Evolutionary conservation across 768 basidiomycete species (phyloP), one percentile per base, ranked within the genome.

Genomic region (Coprinellus aureogranulatus): DNA sequence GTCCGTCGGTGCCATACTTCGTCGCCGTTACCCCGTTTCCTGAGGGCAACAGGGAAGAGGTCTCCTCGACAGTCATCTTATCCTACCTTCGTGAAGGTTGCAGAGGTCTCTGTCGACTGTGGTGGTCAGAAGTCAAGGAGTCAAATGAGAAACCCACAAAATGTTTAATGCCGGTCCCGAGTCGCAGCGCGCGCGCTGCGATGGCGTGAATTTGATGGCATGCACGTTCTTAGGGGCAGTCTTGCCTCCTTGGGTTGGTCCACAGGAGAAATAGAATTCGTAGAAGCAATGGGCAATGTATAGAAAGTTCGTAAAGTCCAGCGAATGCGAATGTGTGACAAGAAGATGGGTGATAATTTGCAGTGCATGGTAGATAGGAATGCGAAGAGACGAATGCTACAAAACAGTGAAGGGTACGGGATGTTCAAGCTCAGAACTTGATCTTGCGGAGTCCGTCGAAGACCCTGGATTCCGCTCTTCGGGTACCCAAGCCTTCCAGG

Each of bases 361-460:
- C 53, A 54, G 27, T 16, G 12, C 12, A 20, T 26, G 27, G 28
- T 28, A 16, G 23, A 54, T 5, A 23, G 26, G 46, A 49, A 28
- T 49, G 25, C 41, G n/a, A 34, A 34, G 8, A 34, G 14, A 34
- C 34, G 34, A 34, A 34, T 34, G 42, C 34, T 50, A 57, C 26
- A 57, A 41, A 37, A 57, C 55, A 34, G 6, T 41, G 31, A 57
- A 57, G 2, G 55, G 55, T 4, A 57, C 20, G 37, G 48, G 22
- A 39, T 28, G 20, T 16, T 50, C 46, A 39, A 39, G n/a, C 18
- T 57, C 48, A 25, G 48, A 49, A 31, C 27, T 28, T 14, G 34
- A 34, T 14, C 34, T 34, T 34, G 34, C 53, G 3, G 50, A 52
- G 9, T 22, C 25, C 44, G 44, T 45, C 6, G n/a, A 5, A 45